phyloP scores from a whole-genome alignment of 1,139 yeast genomes.

The Groenewaldozyma auringiensis region DNA sequence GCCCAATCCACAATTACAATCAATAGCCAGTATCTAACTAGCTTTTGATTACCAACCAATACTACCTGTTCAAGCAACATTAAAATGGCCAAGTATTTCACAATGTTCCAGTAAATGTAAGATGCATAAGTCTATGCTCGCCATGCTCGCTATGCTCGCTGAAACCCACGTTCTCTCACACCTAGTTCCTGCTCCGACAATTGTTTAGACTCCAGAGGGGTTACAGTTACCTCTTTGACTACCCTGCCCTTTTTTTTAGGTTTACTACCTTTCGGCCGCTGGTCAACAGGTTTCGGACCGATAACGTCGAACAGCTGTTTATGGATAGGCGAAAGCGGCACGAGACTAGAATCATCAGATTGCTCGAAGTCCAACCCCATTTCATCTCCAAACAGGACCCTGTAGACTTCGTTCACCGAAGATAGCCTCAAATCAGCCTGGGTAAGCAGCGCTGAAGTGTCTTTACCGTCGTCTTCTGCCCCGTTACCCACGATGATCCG shows the following conservation, averaged over 20 bases:
- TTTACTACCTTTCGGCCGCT: not conserved
- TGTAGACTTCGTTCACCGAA: not conserved
- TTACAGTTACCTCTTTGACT: too few species aligned
- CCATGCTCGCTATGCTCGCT: not conserved
- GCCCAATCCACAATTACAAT: too few species aligned
- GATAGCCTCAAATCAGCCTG: not conserved
- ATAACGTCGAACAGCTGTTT: not conserved
- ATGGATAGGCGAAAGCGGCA: not conserved
- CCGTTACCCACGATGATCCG: not conserved
- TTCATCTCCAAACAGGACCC: not conserved
- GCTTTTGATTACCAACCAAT: too few species aligned
- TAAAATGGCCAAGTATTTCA: not conserved
- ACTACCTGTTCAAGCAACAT: too few species aligned
- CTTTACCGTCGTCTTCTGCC: not conserved
- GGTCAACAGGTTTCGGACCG: not conserved
- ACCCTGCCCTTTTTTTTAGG: not conserved
- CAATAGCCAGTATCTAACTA: too few species aligned
- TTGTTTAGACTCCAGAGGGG: not conserved
- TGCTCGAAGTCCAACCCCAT: not conserved
- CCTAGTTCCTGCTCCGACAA: not conserved
- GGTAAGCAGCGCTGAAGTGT: not conserved
- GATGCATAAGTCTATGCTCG: too few species aligned
- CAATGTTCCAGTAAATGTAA: too few species aligned
- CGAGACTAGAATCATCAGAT: not conserved
- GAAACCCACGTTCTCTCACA: not conserved